Evolutionary conservation across 2,329 filamentous ascomycete genomes (phyloP).

Genomic region (Colletotrichum tropicale): DNA sequence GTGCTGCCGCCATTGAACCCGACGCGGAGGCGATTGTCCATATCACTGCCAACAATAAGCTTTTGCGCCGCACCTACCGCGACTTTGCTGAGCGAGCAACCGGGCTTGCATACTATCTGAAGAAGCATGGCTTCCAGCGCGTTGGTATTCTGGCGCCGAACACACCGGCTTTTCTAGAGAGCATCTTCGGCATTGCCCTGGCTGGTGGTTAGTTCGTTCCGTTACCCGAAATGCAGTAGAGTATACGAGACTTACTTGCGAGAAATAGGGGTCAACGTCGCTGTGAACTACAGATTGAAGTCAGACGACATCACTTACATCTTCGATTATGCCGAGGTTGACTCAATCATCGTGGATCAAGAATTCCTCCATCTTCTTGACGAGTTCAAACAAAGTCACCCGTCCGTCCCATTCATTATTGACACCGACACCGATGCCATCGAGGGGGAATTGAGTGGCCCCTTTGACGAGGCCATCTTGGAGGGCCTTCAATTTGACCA

Average conservation of each 20-base stretch:
- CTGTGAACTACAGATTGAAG: conserved; percentile 70
- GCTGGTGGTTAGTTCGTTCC: conserved; percentile 59
- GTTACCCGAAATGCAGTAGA: neutral
- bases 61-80: conserved; percentile 77
- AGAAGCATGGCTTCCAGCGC: conserved; percentile 72
- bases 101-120: conserved; percentile 87
- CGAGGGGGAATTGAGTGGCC: conserved; percentile 75
- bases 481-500: conserved; percentile 79
- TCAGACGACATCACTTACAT: conserved; percentile 89
- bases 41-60: conserved; percentile 76
- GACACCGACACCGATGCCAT: conserved; percentile 83
- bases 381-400: conserved; percentile 64
- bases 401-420: conserved; percentile 72
- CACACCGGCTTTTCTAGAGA: conserved; percentile 92
- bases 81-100: conserved; percentile 85
- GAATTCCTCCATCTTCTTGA: conserved; percentile 79
- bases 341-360: conserved; percentile 83
- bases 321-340: conserved; percentile 84
- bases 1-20: conserved; percentile 88
- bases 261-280: conserved; percentile 68
- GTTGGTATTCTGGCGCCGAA: conserved; percentile 91
- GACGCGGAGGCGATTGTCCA: conserved; percentile 86
- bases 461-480: conserved; percentile 82
- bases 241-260: neutral
- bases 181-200: conserved; percentile 85